Evolutionary conservation across 371 early-diverging fungal genomes (phyloP), one percentile per base, ranked within the genome.

Genomic region (Mucor mucedo): DNA sequence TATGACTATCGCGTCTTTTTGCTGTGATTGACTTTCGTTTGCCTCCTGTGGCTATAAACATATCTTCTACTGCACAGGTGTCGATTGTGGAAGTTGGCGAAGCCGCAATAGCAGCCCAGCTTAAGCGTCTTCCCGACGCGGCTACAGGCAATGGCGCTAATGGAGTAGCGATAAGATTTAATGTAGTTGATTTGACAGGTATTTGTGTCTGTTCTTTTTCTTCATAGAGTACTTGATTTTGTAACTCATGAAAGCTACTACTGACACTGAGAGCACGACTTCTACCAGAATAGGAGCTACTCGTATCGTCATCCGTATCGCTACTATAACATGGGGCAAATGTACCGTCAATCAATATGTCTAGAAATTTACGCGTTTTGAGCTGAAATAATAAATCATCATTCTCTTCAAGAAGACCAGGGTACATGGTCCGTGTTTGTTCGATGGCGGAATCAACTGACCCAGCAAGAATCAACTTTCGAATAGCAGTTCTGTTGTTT

Each of bases 341-440:
- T 6, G 44, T 13, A 8, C 33, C 30, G 38, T 54, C 62, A 14
- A 62, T 50, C 90, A 85, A 70, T 88, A 83, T 79, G 9, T 94
- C 94, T 11, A 94, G 72, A 72, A 93, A 95, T 66, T 90, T 87
- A 44, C 86, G 90, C 62, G 93, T 90, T 28, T 85, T 78, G 21
- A 96, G 86, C 56, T 86, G 84, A 63, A 95, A 92, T 21, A 75
- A 69, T 49, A 94, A 68, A 32, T 83, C 77, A 8, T 77, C 78
- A 57, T 91, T 82, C 3, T 65, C 62, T 5, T 68, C 52, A 6
- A 93, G 75, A 10, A 94, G 73, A 2, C 57, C 65, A 10, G 94
- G 91, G 65, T 87, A 93, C 27, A 72, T 66, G 1, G 65, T 55
- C 27, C 87, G 69, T 16, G 86, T 74, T 47, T 87, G 62, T 16